Percentiles rank a stretch among this genome's conserved stretches.
Conservation (phyloP, 148 eudicot genomes). For the Oxyria digyna region DNA sequence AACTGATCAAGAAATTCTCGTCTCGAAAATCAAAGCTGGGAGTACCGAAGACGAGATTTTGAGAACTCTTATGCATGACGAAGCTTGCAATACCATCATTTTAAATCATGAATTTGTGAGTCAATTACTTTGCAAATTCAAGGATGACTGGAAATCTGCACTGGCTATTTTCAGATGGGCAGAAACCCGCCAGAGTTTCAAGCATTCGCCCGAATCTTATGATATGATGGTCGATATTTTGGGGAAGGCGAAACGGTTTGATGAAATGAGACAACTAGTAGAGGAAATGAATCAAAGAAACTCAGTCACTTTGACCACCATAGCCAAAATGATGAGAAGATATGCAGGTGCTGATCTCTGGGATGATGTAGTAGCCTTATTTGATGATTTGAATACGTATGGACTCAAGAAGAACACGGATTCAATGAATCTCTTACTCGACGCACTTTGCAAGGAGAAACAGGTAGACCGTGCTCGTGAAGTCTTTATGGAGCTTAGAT, state of each 20-base stretch:
- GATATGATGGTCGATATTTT: slow-evolving; percentile 75
- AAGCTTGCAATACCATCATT: slow-evolving; percentile 25
- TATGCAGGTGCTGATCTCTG: slow-evolving; percentile 66
- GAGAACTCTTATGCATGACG: slow-evolving; percentile 30
- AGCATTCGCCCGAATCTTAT: slow-evolving; percentile 35
- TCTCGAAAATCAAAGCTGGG: slow-evolving; percentile 27
- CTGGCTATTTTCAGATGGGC: slow-evolving; percentile 67
- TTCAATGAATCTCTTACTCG: slow-evolving; percentile 77
- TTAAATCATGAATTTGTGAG: slow-evolving; percentile 34
- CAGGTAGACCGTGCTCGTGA: slow-evolving; percentile 70
- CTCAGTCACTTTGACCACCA: slow-evolving; percentile 39
- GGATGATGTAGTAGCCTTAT: slow-evolving; percentile 47
- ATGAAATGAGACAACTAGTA: slow-evolving; percentile 47
- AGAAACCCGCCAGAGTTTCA: slow-evolving; percentile 27
- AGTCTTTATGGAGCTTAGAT: slow-evolving; percentile 54
- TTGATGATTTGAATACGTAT: slow-evolving; percentile 49
- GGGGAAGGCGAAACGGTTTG: slow-evolving; percentile 74
- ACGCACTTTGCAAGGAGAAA: slow-evolving; percentile 79
- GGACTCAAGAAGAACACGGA: slow-evolving; percentile 67
- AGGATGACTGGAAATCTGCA: slow-evolving; percentile 84
- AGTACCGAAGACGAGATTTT: slow-evolving; percentile 30
- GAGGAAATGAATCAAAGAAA: slow-evolving; percentile 43
- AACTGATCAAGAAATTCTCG: slow-evolving; percentile 25
- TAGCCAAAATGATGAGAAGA: slow-evolving; percentile 73
- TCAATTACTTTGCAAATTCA: slow-evolving; percentile 39